Evolutionary conservation across 169 alveolate genomes (phyloP), one percentile per base, ranked within the genome.

Genomic region (Plasmodium knowlesi): DNA sequence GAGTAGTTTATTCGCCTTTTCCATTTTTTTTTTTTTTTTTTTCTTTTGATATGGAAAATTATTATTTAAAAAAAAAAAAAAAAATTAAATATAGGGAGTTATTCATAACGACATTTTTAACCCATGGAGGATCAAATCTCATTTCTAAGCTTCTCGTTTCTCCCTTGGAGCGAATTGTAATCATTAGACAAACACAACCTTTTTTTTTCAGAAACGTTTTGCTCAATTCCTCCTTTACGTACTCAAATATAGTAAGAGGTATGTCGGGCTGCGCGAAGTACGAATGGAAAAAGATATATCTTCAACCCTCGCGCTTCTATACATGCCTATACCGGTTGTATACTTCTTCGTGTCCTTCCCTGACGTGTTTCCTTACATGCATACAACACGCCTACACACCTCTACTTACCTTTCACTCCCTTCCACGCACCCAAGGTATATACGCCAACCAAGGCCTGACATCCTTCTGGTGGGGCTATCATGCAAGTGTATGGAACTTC

Each of bases 381-480:
- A 2, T 50, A 50, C 8, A 16, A 14, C 22, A 50, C 22, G 22
- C 61, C 61, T 14, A 50, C 61, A 50, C 61, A 19, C 6, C 22
- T 8, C 9, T 22, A 3, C 61, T n/a, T n/a, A 50, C 61, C 61
- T 16, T 3, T 14, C 61, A 12, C 61, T 50, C 61, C 37, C 39
- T 74, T 39, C 19, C 28, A n/a, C 81, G 16, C 28, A 50, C 81
- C 25, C 70, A 53, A 74, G 94, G 94, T 80, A 89, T 89, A 79
- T 41, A 46, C 28, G 50, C 53, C 46, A 89, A 89, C 22, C 94
- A 89, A 80, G 94, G 94, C 19, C 32, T 57, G 6, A 79, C 88
- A 6, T 89, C 90, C 39, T 73, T 89, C 82, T 89, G 94, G 94
- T 89, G 94, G 94, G 94, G 94, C 50, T 89, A 89, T 41, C 72